Conservation (phyloP, 2,329 filamentous ascomycete species). For the Colletotrichum gigasporum region DNA sequence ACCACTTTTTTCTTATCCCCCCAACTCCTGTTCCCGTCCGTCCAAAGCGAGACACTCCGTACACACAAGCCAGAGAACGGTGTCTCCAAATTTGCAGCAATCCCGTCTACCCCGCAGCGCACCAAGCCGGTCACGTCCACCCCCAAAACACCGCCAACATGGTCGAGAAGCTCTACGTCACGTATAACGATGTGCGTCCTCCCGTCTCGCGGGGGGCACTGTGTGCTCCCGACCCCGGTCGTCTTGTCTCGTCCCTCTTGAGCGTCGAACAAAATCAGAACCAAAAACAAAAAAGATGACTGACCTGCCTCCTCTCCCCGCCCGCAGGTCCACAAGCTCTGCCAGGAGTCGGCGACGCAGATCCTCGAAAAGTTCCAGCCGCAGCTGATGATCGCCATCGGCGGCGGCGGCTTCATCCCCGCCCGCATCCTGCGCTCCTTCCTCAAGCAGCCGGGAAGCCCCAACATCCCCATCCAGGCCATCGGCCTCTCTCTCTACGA, state of each 20-base stretch:
- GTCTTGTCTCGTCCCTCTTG: no score
- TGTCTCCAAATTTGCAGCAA: conserved; percentile 29
- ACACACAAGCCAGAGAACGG: background rate
- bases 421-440: conserved; percentile 97
- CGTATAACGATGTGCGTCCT: conserved; percentile 84
- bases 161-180: conserved; percentile 88
- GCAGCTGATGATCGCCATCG: conserved; percentile 98
- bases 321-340: conserved; percentile 92
- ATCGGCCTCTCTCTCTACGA: conserved; percentile 99
- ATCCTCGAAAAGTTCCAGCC: conserved; percentile 90
- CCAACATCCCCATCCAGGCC: conserved; percentile 99
- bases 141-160: conserved; percentile 59
- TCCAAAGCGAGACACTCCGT: background rate
- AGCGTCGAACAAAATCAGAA: no score
- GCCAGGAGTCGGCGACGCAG: conserved; percentile 81
- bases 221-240: background rate
- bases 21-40: background rate
- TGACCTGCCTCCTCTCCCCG: background rate
- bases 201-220: background rate
- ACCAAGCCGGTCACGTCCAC: background rate
- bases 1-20: background rate
- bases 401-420: conserved; percentile 95
- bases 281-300: no score
- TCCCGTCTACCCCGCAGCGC: conserved; percentile 28
- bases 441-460: conserved; percentile 84